Evolutionary conservation across 2,329 filamentous ascomycete species (phyloP).

Genomic region (Aspergillus tamarii): DNA sequence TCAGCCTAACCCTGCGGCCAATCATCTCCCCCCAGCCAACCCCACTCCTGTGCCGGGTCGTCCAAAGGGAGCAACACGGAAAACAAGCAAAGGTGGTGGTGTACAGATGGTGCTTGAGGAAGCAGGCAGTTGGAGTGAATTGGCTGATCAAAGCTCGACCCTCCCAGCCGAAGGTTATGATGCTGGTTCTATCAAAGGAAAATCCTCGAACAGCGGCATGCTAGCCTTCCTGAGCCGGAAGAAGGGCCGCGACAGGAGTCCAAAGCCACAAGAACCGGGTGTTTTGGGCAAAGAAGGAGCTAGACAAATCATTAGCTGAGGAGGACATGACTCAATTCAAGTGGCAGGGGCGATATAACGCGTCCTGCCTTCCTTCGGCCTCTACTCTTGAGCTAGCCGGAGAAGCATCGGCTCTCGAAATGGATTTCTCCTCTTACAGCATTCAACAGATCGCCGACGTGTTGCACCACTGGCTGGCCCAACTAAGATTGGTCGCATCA

Average conservation of each 20-base stretch:
- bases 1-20: slow-evolving; percentile 31
- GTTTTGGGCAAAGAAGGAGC: slow-evolving; percentile 95
- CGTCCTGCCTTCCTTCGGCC: background rate
- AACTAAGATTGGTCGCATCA: background rate
- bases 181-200: slow-evolving; percentile 39
- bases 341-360: background rate
- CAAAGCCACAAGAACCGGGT: slow-evolving; percentile 90
- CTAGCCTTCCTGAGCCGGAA: slow-evolving; percentile 88
- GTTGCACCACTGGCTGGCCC: slow-evolving; percentile 8
- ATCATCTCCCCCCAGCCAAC: slow-evolving; percentile 46
- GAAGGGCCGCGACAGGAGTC: slow-evolving; percentile 86
- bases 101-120: slow-evolving; percentile 91
- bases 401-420: background rate
- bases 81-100: slow-evolving; percentile 77
- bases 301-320: slow-evolving; percentile 72
- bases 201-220: slow-evolving; percentile 70
- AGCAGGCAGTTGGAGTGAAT: slow-evolving; percentile 85
- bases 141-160: slow-evolving; percentile 81
- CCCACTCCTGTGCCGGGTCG: slow-evolving; percentile 42
- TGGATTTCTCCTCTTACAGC: background rate
- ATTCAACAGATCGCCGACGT: slow-evolving; percentile 2
- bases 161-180: slow-evolving; percentile 67
- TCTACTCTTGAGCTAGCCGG: background rate
- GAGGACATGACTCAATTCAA: background rate
- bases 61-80: slow-evolving; percentile 66